Conservation (phyloP, 1,284 basidiomycete species). For the Gymnopus androsaceus region DNA sequence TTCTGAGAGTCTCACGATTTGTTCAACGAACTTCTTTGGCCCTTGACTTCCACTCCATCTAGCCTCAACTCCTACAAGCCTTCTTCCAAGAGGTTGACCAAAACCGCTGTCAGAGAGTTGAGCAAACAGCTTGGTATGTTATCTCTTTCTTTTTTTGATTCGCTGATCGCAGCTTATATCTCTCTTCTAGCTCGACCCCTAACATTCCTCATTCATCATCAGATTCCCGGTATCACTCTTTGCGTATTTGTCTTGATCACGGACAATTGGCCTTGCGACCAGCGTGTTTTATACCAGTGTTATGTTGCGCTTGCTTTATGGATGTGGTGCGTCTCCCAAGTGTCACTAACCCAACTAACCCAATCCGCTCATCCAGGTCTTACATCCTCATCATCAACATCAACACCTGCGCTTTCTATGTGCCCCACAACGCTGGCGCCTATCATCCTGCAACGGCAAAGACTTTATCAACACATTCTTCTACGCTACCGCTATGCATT, state of each 20-base stretch:
- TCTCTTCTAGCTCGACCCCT: not conserved
- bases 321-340: constrained; percentile 14
- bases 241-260: constrained; percentile 10
- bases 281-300: constrained; percentile 7
- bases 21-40: too few species aligned
- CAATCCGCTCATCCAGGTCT: not conserved
- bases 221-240: constrained; percentile 9
- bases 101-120: too few species aligned
- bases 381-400: constrained; percentile 14
- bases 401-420: constrained; percentile 12
- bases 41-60: too few species aligned
- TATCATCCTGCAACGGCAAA: constrained; percentile 9
- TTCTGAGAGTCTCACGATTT: too few species aligned
- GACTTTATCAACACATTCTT: constrained; percentile 15
- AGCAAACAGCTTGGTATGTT: too few species aligned
- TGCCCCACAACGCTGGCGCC: not conserved
- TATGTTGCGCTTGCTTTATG: constrained; percentile 9
- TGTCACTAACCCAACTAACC: not conserved
- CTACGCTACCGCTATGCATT: constrained; percentile 45
- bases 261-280: constrained; percentile 14
- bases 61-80: too few species aligned
- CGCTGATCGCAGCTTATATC: too few species aligned
- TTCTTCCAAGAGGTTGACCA: too few species aligned
- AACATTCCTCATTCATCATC: not conserved
- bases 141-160: too few species aligned